Conservation (phyloP, 2,329 filamentous ascomycete genomes). For the Pyricularia grisea region DNA sequence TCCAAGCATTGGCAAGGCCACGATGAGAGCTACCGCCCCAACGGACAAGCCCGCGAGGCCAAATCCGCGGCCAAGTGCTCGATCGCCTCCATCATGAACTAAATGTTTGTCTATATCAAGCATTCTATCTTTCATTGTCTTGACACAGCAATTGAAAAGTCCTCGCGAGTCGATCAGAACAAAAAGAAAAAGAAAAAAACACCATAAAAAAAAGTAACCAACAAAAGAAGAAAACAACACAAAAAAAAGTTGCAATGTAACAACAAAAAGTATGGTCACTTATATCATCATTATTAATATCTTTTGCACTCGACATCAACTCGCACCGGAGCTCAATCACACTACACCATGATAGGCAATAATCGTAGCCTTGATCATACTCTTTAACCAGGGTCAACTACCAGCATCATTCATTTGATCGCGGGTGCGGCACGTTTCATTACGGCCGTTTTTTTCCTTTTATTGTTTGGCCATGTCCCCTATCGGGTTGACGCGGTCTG, state of each 20-base stretch:
- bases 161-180: neutral
- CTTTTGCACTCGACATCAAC: neutral
- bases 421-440: neutral
- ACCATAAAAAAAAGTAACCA: neutral
- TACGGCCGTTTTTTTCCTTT: neutral
- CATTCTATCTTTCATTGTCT: neutral
- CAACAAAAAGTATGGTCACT: no score
- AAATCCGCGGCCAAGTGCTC: neutral
- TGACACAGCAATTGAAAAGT: neutral
- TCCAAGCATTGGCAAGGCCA: constrained; percentile 12
- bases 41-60: neutral
- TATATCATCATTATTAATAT: neutral
- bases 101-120: neutral
- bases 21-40: neutral
- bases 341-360: neutral
- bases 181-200: neutral
- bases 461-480: neutral
- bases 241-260: neutral
- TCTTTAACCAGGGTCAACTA: neutral
- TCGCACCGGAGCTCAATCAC: neutral
- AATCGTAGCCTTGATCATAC: neutral
- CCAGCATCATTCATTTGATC: neutral
- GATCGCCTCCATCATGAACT: neutral
- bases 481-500: neutral
- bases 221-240: neutral